Percentiles rank a stretch among this genome's conserved stretches.
phyloP scores from a whole-genome alignment of 148 eudicot genomes.

The Chenopodium quinoa region DNA sequence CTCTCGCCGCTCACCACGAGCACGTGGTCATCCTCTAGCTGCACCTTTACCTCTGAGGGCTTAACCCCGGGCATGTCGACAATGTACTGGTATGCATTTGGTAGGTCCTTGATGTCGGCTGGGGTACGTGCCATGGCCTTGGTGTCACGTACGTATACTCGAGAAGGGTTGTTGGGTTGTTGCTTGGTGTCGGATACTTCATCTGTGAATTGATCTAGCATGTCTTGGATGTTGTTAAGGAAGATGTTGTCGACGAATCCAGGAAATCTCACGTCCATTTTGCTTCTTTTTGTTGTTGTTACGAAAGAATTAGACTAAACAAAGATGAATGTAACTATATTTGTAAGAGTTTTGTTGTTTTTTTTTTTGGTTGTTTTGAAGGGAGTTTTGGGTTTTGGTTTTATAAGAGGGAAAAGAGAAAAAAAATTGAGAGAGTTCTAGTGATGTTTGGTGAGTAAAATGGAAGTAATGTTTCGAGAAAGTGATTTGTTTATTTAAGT shows the following conservation, averaged over 20 bases:
- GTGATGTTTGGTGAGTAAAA: no score
- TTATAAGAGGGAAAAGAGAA: no score
- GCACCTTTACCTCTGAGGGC: constrained; percentile 47
- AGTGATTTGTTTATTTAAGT: no score
- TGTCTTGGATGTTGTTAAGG: constrained; percentile 6
- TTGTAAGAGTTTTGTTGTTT: no score
- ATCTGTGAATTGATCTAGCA: constrained; percentile 10
- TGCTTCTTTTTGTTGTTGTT: neutral
- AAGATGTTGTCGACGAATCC: neutral
- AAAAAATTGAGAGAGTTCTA: no score
- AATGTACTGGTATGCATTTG: constrained; percentile 44
- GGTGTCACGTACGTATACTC: constrained; percentile 49
- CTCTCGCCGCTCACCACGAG: constrained; percentile 54
- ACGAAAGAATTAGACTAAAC: neutral
- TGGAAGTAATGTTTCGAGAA: no score
- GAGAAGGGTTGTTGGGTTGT: constrained; percentile 31
- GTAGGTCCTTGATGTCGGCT: constrained; percentile 52
- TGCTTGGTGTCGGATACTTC: constrained; percentile 4
- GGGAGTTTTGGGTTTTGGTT: neutral
- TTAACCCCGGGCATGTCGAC: constrained; percentile 68
- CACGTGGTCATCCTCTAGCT: constrained; percentile 55
- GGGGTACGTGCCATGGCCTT: constrained; percentile 60
- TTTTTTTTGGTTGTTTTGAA: neutral
- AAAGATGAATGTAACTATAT: no score
- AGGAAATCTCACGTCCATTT: neutral